Conservation (phyloP, 2,329 filamentous ascomycete species). For the Xylaria sp. region DNA sequence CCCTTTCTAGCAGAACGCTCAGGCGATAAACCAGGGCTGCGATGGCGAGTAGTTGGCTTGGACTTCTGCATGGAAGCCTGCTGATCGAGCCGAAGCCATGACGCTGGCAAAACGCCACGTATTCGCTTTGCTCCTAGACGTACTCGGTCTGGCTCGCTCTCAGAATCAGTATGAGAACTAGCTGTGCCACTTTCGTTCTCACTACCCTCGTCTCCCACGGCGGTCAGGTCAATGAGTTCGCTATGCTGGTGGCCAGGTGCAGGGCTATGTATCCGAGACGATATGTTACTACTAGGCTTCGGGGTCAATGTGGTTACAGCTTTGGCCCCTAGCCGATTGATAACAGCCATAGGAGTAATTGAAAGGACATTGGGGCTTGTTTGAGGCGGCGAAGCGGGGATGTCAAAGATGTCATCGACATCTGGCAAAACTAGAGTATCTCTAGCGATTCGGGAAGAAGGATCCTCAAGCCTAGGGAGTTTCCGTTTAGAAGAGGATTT, state of each 20-base stretch:
- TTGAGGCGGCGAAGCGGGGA: conserved; percentile 54
- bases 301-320: conserved; percentile 42
- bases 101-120: conserved; percentile 72
- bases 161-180: conserved; percentile 48
- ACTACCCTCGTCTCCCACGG: conserved; percentile 37
- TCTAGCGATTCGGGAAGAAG: conserved; percentile 16
- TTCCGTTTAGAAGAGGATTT: conserved; percentile 45
- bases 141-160: conserved; percentile 53
- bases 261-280: conserved; percentile 46
- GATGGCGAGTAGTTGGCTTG: conserved; percentile 47
- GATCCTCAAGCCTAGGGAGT: conserved; percentile 39
- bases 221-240: conserved; percentile 46
- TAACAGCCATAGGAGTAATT: conserved; percentile 38
- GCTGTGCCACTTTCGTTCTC: conserved; percentile 31
- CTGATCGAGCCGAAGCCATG: conserved; percentile 71
- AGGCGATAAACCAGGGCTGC: conserved; percentile 51
- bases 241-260: conserved; percentile 37
- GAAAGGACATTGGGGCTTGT: conserved; percentile 51
- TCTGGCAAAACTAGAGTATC: conserved; percentile 33
- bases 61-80: conserved; percentile 52
- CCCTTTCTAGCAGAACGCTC: conserved; percentile 58
- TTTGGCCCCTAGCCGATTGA: conserved; percentile 29
- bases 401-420: conserved; percentile 51
- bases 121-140: conserved; percentile 57
- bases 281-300: conserved; percentile 47